Percentiles rank a stretch among this genome's conserved stretches.
Evolutionary conservation across 768 basidiomycete species (phyloP).

Genomic region (Lyophyllum semitale): DNA sequence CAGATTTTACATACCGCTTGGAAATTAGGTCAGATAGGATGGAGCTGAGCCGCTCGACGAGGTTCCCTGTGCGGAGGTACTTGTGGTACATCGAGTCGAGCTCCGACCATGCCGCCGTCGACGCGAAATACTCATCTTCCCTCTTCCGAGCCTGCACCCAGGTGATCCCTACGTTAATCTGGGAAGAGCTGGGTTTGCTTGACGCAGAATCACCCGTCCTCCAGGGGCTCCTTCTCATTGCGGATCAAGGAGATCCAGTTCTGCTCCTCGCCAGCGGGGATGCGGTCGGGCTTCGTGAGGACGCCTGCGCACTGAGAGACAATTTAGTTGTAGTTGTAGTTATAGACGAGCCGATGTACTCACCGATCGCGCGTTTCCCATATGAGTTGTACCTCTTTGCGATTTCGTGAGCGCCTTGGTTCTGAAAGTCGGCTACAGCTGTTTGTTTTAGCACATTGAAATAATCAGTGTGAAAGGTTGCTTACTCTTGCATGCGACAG

Average conservation of each 20-base stretch:
- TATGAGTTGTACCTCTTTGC: constrained; percentile 61
- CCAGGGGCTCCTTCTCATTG: constrained; percentile 51
- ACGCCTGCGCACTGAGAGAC: constrained; percentile 49
- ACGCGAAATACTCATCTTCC: constrained; percentile 61
- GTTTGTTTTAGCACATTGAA: neutral
- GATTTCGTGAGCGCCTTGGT: constrained; percentile 72
- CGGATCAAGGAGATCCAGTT: constrained; percentile 60
- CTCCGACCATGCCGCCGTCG: constrained; percentile 52
- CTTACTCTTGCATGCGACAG: constrained; percentile 67
- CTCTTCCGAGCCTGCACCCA: constrained; percentile 61
- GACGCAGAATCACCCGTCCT: constrained; percentile 62
- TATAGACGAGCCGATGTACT: constrained; percentile 13
- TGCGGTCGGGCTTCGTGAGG: constrained; percentile 75
- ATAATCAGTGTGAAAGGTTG: neutral
- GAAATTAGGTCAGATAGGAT: constrained; percentile 66
- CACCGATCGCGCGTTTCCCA: constrained; percentile 73
- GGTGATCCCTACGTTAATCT: constrained; percentile 50
- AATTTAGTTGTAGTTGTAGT: neutral
- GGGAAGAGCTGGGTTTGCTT: constrained; percentile 54
- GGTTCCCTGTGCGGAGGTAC: constrained; percentile 55
- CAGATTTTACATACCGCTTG: constrained; percentile 53
- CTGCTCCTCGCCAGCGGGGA: constrained; percentile 53
- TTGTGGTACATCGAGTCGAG: constrained; percentile 51
- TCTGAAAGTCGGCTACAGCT: constrained; percentile 74
- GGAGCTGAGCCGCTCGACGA: constrained; percentile 58